Evolutionary conservation across 2,329 filamentous ascomycete genomes (phyloP).

Genomic region (Colletotrichum sublineola): DNA sequence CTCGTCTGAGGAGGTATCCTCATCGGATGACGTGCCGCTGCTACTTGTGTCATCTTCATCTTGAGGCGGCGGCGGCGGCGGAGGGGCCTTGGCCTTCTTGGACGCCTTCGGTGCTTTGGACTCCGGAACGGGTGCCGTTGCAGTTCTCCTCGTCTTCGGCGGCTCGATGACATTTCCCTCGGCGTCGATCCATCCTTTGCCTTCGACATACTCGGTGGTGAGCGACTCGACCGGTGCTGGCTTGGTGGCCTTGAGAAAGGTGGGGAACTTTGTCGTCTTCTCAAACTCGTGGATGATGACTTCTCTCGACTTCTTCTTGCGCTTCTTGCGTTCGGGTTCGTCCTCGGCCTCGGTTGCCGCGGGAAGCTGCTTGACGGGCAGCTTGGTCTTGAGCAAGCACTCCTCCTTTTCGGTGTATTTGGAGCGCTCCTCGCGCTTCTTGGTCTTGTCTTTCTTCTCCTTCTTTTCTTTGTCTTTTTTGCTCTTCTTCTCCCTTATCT

Average conservation of each 20-base stretch:
- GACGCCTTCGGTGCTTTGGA: constrained; percentile 40
- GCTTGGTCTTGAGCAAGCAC: constrained; percentile 84
- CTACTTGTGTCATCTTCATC: constrained; percentile 56
- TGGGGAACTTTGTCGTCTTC: constrained; percentile 85
- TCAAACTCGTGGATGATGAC: constrained; percentile 90
- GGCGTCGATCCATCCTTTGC: constrained; percentile 88
- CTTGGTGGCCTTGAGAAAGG: constrained; percentile 76
- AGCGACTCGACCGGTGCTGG: constrained; percentile 58
- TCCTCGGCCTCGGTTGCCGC: constrained; percentile 56
- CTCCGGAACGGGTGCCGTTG: constrained; percentile 45
- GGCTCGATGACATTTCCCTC: constrained; percentile 81
- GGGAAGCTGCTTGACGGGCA: constrained; percentile 60
- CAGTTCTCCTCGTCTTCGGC: constrained; percentile 56
- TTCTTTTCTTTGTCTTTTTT: constrained; percentile 60
- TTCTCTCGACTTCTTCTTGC: constrained; percentile 72
- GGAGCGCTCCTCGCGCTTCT: constrained; percentile 72
- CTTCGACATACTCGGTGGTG: constrained; percentile 79
- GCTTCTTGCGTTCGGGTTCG: constrained; percentile 65
- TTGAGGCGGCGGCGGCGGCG: constrained; percentile 3
- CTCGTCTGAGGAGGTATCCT: constrained; percentile 50
- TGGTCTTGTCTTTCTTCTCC: constrained; percentile 65
- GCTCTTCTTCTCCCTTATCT: constrained; percentile 61
- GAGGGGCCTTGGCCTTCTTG: constrained; percentile 44
- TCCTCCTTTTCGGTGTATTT: constrained; percentile 87
- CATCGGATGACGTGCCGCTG: constrained; percentile 53